Percentiles rank a stretch among this genome's conserved stretches.
phyloP scores from a whole-genome alignment of 2,329 filamentous ascomycete genomes.

The Cadophora gregata region DNA sequence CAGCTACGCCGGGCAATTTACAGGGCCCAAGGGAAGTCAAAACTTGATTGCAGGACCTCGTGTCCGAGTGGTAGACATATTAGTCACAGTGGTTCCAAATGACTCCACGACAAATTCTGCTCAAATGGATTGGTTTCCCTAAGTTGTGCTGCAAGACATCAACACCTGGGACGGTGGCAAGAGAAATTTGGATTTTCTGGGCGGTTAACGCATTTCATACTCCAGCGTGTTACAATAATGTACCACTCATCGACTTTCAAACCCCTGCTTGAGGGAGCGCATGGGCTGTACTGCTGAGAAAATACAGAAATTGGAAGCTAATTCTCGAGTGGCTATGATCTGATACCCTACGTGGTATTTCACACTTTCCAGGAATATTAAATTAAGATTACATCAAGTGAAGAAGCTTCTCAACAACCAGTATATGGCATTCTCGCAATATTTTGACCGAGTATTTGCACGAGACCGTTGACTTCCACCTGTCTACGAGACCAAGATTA shows the following conservation, averaged over 20 bases:
- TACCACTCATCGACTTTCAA: neutral
- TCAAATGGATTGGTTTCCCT: no score
- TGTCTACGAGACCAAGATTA: no score
- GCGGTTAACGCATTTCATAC: neutral
- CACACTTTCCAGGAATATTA: neutral
- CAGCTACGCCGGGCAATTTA: neutral
- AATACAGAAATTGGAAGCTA: no score
- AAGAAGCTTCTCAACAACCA: neutral
- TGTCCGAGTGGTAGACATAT: neutral
- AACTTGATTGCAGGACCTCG: neutral
- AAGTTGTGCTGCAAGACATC: no score
- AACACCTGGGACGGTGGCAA: no score
- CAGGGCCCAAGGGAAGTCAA: neutral
- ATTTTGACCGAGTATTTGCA: neutral
- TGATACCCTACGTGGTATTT: neutral
- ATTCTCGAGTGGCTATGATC: neutral
- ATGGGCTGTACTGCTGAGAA: neutral
- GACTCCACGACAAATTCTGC: no score
- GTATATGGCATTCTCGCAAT: neutral
- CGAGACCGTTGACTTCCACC: no score
- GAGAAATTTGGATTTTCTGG: neutral
- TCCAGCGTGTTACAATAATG: neutral
- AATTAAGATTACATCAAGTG: neutral
- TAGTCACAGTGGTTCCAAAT: no score
- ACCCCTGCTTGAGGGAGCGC: neutral